Evolutionary conservation across 257 asterid species (phyloP).

Genomic region (Solanum pinnatisectum): DNA sequence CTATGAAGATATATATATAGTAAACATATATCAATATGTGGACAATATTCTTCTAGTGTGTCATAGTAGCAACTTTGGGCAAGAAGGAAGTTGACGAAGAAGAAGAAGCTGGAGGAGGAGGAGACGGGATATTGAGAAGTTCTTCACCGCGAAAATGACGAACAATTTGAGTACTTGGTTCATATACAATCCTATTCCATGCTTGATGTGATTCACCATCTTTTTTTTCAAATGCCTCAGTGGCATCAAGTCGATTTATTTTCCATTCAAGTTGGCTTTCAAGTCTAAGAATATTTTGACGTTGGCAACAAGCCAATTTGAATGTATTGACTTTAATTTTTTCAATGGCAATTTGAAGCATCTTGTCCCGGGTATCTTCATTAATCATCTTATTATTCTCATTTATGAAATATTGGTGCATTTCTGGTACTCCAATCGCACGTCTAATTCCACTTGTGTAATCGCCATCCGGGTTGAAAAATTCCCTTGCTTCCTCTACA

Average conservation of each 20-base stretch:
- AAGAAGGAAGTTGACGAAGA: slow-evolving; percentile 1
- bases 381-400: neutral
- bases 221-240: slow-evolving; percentile 48
- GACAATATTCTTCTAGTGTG: neutral
- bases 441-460: slow-evolving; percentile 52
- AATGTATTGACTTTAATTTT: slow-evolving; percentile 52
- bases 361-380: neutral
- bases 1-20: neutral
- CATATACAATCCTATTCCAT: slow-evolving; percentile 53
- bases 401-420: slow-evolving; percentile 38
- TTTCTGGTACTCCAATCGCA: slow-evolving; percentile 74
- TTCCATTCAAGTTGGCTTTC: slow-evolving; percentile 33
- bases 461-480: slow-evolving; percentile 39
- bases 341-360: slow-evolving; percentile 32
- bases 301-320: slow-evolving; percentile 39
- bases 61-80: neutral
- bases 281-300: slow-evolving; percentile 43
- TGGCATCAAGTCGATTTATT: slow-evolving; percentile 55
- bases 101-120: slow-evolving; percentile 14
- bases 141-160: slow-evolving; percentile 29
- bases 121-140: slow-evolving; percentile 9
- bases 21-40: neutral
- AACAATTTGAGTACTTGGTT: slow-evolving; percentile 38
- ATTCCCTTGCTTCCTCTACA: slow-evolving; percentile 46
- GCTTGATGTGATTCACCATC: slow-evolving; percentile 38